These are phyloP conservation scores for Actinomortierella wolfii DNA, from an alignment of 371 early-diverging fungal genomes.

Conservation along the genomic window DNA sequence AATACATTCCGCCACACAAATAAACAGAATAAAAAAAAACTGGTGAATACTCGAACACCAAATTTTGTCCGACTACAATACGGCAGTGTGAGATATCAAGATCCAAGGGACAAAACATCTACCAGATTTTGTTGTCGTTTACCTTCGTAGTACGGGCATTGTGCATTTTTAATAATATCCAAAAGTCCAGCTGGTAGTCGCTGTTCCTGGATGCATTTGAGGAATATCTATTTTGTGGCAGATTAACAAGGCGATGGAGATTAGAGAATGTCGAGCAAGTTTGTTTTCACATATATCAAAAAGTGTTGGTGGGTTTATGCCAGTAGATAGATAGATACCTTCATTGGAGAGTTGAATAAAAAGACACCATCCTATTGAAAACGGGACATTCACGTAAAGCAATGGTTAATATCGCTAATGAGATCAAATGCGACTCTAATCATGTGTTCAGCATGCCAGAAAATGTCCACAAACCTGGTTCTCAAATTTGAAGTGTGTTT, in stretches of 20 bases:
- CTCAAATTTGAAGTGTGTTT: conserved; percentile 69
- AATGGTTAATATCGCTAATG: not conserved
- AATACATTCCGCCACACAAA: too few species aligned
- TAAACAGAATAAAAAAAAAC: not conserved
- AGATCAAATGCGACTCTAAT: not conserved
- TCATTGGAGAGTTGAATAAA: conserved; percentile 66
- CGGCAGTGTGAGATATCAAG: not conserved
- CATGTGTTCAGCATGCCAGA: not conserved
- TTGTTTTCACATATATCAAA: too few species aligned
- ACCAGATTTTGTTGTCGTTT: not conserved
- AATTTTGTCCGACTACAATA: conserved; percentile 16
- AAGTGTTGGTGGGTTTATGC: too few species aligned
- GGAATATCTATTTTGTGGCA: conserved; percentile 52
- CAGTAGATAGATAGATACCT: too few species aligned
- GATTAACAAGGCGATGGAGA: not conserved
- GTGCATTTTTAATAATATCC: conserved; percentile 61
- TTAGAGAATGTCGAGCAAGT: not conserved
- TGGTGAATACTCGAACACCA: not conserved
- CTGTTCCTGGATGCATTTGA: conserved; percentile 59
- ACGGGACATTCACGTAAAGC: not conserved
- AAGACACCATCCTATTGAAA: conserved; percentile 61
- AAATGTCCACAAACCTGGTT: conserved; percentile 52
- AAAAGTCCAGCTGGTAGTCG: conserved; percentile 60
- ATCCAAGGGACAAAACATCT: not conserved
- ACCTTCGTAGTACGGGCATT: conserved; percentile 68